Evolutionary conservation across 2,329 filamentous ascomycete genomes (phyloP), one percentile per base, ranked within the genome.

Genomic region (Venturia aucupariae): DNA sequence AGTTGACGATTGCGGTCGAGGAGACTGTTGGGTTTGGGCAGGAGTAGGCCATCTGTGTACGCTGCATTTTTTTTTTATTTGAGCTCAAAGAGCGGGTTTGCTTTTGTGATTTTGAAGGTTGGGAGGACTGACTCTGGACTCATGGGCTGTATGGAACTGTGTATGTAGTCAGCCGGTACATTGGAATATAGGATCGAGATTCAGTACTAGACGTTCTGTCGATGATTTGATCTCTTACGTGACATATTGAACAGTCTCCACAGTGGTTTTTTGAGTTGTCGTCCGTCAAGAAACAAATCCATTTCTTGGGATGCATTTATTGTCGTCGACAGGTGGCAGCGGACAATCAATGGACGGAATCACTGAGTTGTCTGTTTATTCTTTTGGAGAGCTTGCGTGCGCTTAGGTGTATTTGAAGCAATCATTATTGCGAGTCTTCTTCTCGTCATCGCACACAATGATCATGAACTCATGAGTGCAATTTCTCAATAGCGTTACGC

Each of bases 11-110:
- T 77, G 94, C 94, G 32, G 94, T 99, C 64, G 94, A 99, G 79
- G 94, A 99, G 80, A 99, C 94, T 0, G 92, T 99, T 81, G 94
- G 94, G 67, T 99, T 99, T 75, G 94, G 94, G 69, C 94, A 99
- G 80, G 94, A 99, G 80, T 99, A 91, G 32, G 42, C 7, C 11
- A 11, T 32, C 15, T 10, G 4, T 55, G 51, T 32, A 57, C 27
- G 51, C 51, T 57, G 51, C 27, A 22, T 30, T 19, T 35, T n/a
- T 35, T 35, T 30, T 17, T 57, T 38, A n/a, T n/a, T 35, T 35
- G 30, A 35, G 51, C 7, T 35, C 51, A n/a, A 48, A 48, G 13
- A 57, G 15, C 24, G 24, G 46, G 27, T 35, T 57, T 57, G 15
- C 4, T 35, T 24, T 35, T 19, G 19, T 19, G 15, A 35, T 54